Base-by-base conservation (phyloP, 495 filamentous ascomycete species). In the Trypethelium eluteriae region DNA sequence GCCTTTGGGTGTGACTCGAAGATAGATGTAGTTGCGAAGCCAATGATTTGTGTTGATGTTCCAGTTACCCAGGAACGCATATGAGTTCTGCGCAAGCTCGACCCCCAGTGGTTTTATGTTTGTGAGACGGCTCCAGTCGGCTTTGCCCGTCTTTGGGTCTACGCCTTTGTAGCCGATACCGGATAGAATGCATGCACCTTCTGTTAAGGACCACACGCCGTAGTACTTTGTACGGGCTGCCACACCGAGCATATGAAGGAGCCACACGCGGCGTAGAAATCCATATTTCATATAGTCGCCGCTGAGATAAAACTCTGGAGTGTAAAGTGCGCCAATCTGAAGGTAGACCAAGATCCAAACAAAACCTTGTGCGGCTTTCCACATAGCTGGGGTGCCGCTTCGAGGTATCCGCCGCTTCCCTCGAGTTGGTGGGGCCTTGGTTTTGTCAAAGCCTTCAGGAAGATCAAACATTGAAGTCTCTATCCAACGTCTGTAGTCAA, bases 21-120 rank as follows among this genome's bases (percentile, higher is more conserved):
- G 81, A 74, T 98, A 98, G 68, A 98, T 81, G 73, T 96, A 98
- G 74, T 98, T 96, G 44, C 93, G 86, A 65, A 98, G 79, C 94
- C 94, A 98, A 71, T 90, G 86, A 76, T 96, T 98, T 18, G 94
- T 98, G 76, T 98, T 98, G 81, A 95, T 94, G 77, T 98, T 98
- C 94, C 94, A 98, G 73, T 82, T 87, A 62, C 88, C 93, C 10
- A 98, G 81, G 69, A 92, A 98, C 3, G 83, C 92, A 56, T 91
- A 85, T 14, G 89, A 88, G 74, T 98, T 98, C 76, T 97, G 92
- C 1, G 95, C 95, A 0, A 82, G 79, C 77, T 98, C 94, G 25
- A 98, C 85, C 7, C 83, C 82, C 82, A 85, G 85, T 0, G 93
- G 90, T 67, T 88, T 85, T 67, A 98, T 88, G 68, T 98, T 98